These are phyloP conservation scores for Magnolia officinalis DNA, from an alignment of 164 flowering plant species.

Conservation along the genomic window DNA sequence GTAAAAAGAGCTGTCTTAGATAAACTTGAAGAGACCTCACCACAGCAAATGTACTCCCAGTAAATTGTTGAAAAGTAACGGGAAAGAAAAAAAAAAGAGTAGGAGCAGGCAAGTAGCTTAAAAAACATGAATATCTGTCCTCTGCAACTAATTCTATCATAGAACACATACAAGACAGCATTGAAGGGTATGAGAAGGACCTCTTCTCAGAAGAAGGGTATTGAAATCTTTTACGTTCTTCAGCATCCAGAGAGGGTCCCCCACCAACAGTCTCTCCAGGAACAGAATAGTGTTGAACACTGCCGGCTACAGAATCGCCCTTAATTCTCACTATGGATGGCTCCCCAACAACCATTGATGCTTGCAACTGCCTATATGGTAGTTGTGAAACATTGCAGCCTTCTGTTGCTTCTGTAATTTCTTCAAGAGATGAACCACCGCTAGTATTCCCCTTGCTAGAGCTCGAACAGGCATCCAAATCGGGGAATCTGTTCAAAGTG, in stretches of 20 bases:
- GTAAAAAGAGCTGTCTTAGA: not conserved
- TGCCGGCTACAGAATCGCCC: not conserved
- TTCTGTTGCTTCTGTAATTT: not conserved
- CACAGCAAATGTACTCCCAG: not conserved
- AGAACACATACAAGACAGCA: too few relatives aligned
- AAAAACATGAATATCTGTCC: not conserved
- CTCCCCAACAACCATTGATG: not conserved
- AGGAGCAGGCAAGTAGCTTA: not conserved
- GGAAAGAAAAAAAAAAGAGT: too few relatives aligned
- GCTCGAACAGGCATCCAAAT: not conserved
- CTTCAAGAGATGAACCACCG: not conserved
- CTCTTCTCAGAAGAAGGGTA: not conserved
- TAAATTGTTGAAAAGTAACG: too few relatives aligned
- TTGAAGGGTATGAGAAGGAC: not conserved
- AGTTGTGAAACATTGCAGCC: slow-evolving; percentile 2
- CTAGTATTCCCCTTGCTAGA: slow-evolving; percentile 4
- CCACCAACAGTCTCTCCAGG: not conserved
- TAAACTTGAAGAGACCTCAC: not conserved
- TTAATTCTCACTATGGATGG: not conserved
- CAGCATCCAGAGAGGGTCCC: not conserved
- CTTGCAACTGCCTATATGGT: not conserved
- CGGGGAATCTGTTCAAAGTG: not conserved
- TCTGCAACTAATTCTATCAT: not conserved
- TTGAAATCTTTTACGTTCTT: not conserved
- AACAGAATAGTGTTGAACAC: not conserved